Percentiles rank a stretch among this genome's conserved stretches.
phyloP scores from a whole-genome alignment of 805 yeast species.

The Starmerella potacharoeniae region DNA sequence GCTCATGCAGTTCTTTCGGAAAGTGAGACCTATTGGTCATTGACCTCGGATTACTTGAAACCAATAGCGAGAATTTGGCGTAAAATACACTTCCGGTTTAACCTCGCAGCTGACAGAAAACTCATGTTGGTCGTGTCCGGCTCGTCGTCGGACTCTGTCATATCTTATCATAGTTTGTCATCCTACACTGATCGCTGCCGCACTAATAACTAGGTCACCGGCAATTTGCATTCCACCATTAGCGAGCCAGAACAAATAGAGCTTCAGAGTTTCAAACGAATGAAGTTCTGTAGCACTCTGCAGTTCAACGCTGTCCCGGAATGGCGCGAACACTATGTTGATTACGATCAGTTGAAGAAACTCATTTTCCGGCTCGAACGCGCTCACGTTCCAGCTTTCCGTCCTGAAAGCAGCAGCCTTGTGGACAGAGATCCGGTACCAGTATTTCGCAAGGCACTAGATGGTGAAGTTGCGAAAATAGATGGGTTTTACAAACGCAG shows the following conservation, averaged over 20 bases:
- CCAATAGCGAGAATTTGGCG: too few relatives aligned
- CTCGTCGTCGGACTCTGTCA: too few relatives aligned
- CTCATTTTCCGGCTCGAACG: slow-evolving; percentile 73
- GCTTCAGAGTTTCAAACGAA: slow-evolving; percentile 25
- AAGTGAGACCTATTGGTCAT: too few relatives aligned
- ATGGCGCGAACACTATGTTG: slow-evolving; percentile 87
- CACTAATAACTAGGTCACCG: not conserved
- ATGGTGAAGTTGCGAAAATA: slow-evolving; percentile 64
- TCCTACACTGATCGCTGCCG: not conserved
- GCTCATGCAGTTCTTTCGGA: too few relatives aligned
- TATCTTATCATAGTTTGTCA: not conserved
- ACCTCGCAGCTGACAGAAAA: too few relatives aligned
- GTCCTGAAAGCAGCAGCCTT: slow-evolving; percentile 25
- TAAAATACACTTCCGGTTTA: too few relatives aligned
- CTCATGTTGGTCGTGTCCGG: too few relatives aligned
- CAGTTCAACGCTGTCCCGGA: slow-evolving; percentile 98
- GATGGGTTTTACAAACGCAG: slow-evolving; percentile 62
- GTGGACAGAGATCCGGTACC: slow-evolving; percentile 39
- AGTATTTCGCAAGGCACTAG: slow-evolving; percentile 61
- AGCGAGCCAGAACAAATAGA: slow-evolving; percentile 8
- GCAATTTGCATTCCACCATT: not conserved
- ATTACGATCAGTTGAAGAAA: slow-evolving; percentile 79
- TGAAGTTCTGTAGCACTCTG: slow-evolving; percentile 91
- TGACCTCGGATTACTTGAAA: too few relatives aligned
- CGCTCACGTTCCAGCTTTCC: slow-evolving; percentile 33